Evolutionary conservation across 768 basidiomycete species (phyloP), one percentile per base, ranked within the genome.

Genomic region (Kondoa subrosea): DNA sequence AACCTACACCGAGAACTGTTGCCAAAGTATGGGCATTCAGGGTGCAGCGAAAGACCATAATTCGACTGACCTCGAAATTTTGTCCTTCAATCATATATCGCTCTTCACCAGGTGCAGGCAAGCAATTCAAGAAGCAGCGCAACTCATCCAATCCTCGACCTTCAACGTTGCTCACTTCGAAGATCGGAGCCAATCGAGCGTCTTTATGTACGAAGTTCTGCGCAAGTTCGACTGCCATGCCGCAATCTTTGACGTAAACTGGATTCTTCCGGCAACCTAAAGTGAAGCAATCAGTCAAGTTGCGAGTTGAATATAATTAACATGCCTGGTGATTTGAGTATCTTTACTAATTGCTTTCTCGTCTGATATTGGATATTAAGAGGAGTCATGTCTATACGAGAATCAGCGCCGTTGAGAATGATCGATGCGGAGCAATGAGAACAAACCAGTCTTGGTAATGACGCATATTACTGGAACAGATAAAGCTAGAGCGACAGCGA

Each of bases 341-440:
- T 90, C 80, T 95, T 99, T 8, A 84, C 83, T 0, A 96, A 86
- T 79, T 96, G 92, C 74, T 88, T 89, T 57, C 88, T 81, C 0
- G 92, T 97, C 77, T 93, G 88, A n/a, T 84, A 85, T 61, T 91
- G 82, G 33, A 92, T 85, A 70, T 93, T 89, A 14, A 86, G 82
- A 3, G 95, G 95, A 0, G 93, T 96, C 93, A 95, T 96, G 76
- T 97, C 95, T 73, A 95, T 88, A 90, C 87, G 67, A 0, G 56
- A 58, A 4, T 57, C 33, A 64, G 67, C n/a, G n/a, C n/a, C n/a
- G n/a, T n/a, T n/a, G n/a, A n/a, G n/a, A n/a, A n/a, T n/a, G n/a
- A n/a, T n/a, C n/a, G n/a, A n/a, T n/a, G n/a, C n/a, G n/a, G 30
- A 15, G 3, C 40, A 29, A 56, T 32, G 17, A 8, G 34, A 32